Percentiles rank a stretch among this genome's conserved stretches.
These are phyloP conservation scores for Penstemon barbatus DNA, from an alignment of 257 asterid species.

Conservation along the genomic window DNA sequence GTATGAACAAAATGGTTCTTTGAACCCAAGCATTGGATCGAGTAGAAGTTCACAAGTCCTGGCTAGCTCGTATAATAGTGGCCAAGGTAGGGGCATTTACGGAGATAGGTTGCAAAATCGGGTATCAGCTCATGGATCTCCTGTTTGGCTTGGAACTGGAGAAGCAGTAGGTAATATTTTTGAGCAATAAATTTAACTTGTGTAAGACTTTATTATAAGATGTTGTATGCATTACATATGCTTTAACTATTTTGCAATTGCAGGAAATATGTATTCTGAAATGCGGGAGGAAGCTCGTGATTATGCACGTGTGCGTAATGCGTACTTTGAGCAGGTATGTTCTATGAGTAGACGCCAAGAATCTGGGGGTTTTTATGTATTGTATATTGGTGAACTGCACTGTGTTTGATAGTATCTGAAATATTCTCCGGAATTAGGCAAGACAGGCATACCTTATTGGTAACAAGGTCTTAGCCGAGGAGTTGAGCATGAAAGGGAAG, in stretches of 20 bases:
- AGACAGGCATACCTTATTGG: slow-evolving; percentile 94
- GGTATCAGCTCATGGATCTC: slow-evolving; percentile 63
- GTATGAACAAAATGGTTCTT: slow-evolving; percentile 57
- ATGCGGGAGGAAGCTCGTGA: slow-evolving; percentile 98
- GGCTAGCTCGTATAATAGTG: slow-evolving; percentile 56
- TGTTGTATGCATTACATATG: slow-evolving; percentile 22
- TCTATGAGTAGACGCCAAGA: slow-evolving; percentile 13
- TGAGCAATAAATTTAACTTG: slow-evolving; percentile 30
- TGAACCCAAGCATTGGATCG: slow-evolving; percentile 63
- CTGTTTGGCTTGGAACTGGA: slow-evolving; percentile 78
- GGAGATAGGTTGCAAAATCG: slow-evolving; percentile 58
- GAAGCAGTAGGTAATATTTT: slow-evolving; percentile 76
- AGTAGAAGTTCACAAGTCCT: slow-evolving; percentile 71
- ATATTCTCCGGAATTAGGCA: slow-evolving; percentile 61
- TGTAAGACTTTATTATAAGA: slow-evolving; percentile 15
- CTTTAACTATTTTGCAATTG: slow-evolving; percentile 56
- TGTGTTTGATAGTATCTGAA: slow-evolving; percentile 29
- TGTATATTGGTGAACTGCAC: no score
- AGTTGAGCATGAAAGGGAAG: slow-evolving; percentile 93
- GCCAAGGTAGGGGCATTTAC: slow-evolving; percentile 54
- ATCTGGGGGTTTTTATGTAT: background rate
- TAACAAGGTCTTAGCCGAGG: slow-evolving; percentile 97
- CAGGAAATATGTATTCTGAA: slow-evolving; percentile 93
- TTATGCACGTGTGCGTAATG: slow-evolving; percentile 94
- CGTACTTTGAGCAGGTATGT: slow-evolving; percentile 96